A percentile compares a stretch with the other conserved stretches of the same genome.
Conservation (phyloP, 495 filamentous ascomycete genomes). For the Zalerion maritima region DNA sequence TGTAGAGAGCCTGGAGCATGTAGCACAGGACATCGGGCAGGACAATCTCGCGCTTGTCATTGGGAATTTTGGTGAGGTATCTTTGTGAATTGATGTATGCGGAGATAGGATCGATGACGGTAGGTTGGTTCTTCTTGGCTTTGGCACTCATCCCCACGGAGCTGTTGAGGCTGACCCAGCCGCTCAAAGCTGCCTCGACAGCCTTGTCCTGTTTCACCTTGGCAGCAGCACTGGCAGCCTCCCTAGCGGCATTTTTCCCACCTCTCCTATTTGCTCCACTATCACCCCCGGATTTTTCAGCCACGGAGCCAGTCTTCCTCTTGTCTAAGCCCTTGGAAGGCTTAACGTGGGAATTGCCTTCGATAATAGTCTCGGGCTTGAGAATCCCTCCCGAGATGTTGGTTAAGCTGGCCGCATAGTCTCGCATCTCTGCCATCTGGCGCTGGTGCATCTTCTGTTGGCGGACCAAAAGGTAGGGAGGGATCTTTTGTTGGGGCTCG, state of each 20-base stretch:
- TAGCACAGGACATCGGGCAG: too few species aligned
- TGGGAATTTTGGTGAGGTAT: too few species aligned
- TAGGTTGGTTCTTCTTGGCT: too few species aligned
- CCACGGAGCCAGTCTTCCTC: constrained; percentile 9
- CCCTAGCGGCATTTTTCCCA: constrained; percentile 14
- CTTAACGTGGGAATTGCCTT: constrained; percentile 10
- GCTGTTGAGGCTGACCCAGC: too few species aligned
- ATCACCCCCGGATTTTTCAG: constrained; percentile 10
- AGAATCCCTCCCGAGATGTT: constrained; percentile 46
- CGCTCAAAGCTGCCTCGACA: too few species aligned
- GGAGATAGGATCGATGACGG: too few species aligned
- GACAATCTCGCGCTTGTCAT: too few species aligned
- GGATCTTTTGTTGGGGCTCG: constrained; percentile 15
- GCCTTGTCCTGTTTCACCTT: constrained; percentile 15
- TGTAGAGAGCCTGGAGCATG: too few species aligned
- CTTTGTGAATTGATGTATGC: too few species aligned
- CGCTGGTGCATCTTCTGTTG: constrained; percentile 32
- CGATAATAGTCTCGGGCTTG: constrained; percentile 45
- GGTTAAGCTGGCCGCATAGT: constrained; percentile 58
- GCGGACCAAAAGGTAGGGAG: constrained; percentile 10
- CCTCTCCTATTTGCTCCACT: constrained; percentile 13
- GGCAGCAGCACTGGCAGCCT: constrained; percentile 11
- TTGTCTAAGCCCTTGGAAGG: constrained; percentile 9
- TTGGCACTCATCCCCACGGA: too few species aligned
- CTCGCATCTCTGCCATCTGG: constrained; percentile 46